Percentiles rank a stretch among this genome's conserved stretches.
Conservation (phyloP, 2,329 filamentous ascomycete species). For the Nothophoma quercina region DNA sequence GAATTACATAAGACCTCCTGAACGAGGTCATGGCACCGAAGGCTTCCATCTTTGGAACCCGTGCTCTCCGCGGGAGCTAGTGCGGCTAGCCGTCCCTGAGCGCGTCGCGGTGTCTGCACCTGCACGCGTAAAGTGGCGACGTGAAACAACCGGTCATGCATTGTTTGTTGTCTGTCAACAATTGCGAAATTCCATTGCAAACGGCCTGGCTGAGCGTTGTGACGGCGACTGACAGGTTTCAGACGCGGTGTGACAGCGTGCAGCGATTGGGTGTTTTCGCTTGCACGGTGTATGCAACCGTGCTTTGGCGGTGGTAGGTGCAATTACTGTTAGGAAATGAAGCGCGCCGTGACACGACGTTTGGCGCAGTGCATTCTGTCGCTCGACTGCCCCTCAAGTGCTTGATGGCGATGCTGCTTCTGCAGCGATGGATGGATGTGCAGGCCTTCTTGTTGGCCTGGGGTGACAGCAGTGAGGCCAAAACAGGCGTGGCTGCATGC, state of each 20-base stretch:
- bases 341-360: constrained; percentile 21
- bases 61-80: constrained; percentile 16
- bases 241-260: constrained; percentile 4
- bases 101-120: constrained; percentile 6
- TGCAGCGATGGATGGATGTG: neutral
- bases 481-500: constrained; percentile 8
- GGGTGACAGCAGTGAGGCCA: neutral
- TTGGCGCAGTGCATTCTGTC: too few relatives aligned
- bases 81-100: constrained; percentile 14
- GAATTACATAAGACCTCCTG: too few relatives aligned
- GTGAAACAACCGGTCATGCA: constrained; percentile 7
- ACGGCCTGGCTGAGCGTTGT: neutral
- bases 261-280: constrained; percentile 4
- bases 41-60: constrained; percentile 4
- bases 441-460: too few relatives aligned
- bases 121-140: constrained; percentile 15
- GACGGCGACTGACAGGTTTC: constrained; percentile 10
- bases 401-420: too few relatives aligned
- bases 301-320: constrained; percentile 15
- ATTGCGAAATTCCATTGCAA: neutral
- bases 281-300: constrained; percentile 1
- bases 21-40: neutral
- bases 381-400: too few relatives aligned
- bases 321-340: constrained; percentile 19
- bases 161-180: constrained; percentile 17